Percentiles rank a stretch among this genome's conserved stretches.
These are phyloP conservation scores for Sorghum bicolor DNA, from an alignment of 176 grass and related monocot genomes.

Conservation along the genomic window DNA sequence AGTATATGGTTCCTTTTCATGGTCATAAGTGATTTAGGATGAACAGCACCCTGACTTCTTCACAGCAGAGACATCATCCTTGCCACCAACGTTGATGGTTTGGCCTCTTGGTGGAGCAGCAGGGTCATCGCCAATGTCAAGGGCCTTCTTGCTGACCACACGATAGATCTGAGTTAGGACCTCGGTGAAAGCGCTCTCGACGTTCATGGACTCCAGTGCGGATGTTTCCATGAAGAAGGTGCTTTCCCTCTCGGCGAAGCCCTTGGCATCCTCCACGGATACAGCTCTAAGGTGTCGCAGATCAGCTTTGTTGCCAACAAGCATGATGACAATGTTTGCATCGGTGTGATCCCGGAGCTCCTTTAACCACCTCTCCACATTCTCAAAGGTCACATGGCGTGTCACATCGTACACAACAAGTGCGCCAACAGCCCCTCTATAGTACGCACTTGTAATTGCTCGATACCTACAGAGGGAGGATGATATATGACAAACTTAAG, in stretches of 20 bases:
- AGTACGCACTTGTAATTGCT: slow-evolving; percentile 54
- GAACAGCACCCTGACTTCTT: slow-evolving; percentile 49
- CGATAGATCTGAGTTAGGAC: slow-evolving; percentile 58
- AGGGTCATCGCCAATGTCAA: slow-evolving; percentile 50
- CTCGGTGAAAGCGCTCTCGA: slow-evolving; percentile 46
- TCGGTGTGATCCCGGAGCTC: slow-evolving; percentile 50
- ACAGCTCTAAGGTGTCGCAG: slow-evolving; percentile 49
- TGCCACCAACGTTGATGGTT: slow-evolving; percentile 50
- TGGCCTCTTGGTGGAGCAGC: slow-evolving; percentile 55
- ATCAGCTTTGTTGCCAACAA: slow-evolving; percentile 57
- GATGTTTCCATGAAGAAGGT: slow-evolving; percentile 53
- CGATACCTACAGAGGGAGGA: slow-evolving; percentile 31
- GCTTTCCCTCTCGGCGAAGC: slow-evolving; percentile 49
- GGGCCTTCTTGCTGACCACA: slow-evolving; percentile 56
- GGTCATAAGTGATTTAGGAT: slow-evolving; percentile 30
- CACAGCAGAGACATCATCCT: slow-evolving; percentile 53
- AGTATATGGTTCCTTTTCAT: slow-evolving; percentile 37
- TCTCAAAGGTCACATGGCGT: slow-evolving; percentile 53
- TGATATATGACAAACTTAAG: not conserved
- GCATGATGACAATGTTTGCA: slow-evolving; percentile 56
- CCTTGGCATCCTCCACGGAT: slow-evolving; percentile 46
- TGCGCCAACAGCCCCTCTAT: slow-evolving; percentile 44
- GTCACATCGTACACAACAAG: slow-evolving; percentile 51
- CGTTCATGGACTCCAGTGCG: slow-evolving; percentile 43
- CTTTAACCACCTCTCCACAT: slow-evolving; percentile 56